phyloP scores from a whole-genome alignment of 495 filamentous ascomycete species.

The Aspergillus ostianus region DNA sequence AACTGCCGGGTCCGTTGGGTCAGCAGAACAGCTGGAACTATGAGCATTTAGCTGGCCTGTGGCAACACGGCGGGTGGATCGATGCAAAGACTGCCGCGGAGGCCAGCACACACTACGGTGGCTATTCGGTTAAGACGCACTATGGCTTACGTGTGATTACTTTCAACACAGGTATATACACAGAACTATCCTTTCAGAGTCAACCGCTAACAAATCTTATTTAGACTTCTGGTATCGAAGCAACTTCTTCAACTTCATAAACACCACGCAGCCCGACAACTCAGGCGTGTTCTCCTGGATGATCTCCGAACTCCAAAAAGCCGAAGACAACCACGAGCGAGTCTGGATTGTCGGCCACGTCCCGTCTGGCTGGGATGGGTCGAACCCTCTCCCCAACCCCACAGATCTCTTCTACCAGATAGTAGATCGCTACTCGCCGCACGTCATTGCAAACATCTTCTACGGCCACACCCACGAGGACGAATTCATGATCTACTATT shows the following conservation, averaged over 20 bases:
- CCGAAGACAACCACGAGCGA: constrained; percentile 50
- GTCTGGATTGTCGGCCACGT: constrained; percentile 59
- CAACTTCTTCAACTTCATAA: constrained; percentile 49
- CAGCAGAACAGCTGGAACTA: constrained; percentile 58
- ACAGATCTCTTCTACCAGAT: constrained; percentile 57
- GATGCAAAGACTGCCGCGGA: constrained; percentile 36
- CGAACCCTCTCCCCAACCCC: constrained; percentile 48
- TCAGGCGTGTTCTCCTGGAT: constrained; percentile 52
- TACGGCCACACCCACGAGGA: constrained; percentile 59
- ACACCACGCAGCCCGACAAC: constrained; percentile 48
- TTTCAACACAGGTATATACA: constrained; percentile 49
- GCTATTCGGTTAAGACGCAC: constrained; percentile 50
- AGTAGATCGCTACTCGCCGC: constrained; percentile 53
- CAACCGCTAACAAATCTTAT: constrained; percentile 22
- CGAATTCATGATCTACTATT: constrained; percentile 52
- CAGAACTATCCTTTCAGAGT: neutral
- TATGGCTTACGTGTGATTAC: constrained; percentile 50
- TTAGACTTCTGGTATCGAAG: constrained; percentile 51
- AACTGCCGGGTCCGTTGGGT: constrained; percentile 50
- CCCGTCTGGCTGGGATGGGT: constrained; percentile 50
- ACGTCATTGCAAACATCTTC: constrained; percentile 55
- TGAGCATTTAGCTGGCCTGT: constrained; percentile 48
- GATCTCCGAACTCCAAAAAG: constrained; percentile 49
- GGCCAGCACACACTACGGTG: constrained; percentile 49
- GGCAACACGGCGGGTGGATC: constrained; percentile 54